These are phyloP conservation scores for Clonostachys sp. DNA, from an alignment of 2,329 filamentous ascomycete genomes.

Conservation along the genomic window DNA sequence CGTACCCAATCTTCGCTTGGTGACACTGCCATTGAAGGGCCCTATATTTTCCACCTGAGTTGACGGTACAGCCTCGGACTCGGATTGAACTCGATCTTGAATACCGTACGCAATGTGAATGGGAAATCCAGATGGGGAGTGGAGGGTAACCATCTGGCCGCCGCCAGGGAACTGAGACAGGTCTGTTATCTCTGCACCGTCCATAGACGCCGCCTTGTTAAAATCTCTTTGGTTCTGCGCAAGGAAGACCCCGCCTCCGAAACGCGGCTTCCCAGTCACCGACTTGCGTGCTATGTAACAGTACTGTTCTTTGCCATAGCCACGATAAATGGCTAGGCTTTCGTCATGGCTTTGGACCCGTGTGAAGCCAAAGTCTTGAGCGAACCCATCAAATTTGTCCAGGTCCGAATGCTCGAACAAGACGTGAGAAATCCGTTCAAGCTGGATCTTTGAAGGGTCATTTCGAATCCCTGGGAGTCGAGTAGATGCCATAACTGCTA, in stretches of 20 bases:
- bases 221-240: slow-evolving; percentile 16
- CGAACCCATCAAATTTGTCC: slow-evolving; percentile 13
- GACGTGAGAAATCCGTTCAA: slow-evolving; percentile 7
- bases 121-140: slow-evolving; percentile 21
- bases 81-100: slow-evolving; percentile 3
- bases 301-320: slow-evolving; percentile 45
- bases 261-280: slow-evolving; percentile 10
- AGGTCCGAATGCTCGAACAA: slow-evolving; percentile 16
- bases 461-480: slow-evolving; percentile 5
- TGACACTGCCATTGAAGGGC: slow-evolving; percentile 3
- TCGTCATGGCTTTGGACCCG: slow-evolving; percentile 12
- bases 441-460: slow-evolving; percentile 11
- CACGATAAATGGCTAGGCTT: slow-evolving; percentile 36
- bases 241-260: slow-evolving; percentile 18
- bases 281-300: slow-evolving; percentile 34
- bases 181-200: slow-evolving; percentile 1
- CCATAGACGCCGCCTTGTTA: slow-evolving; percentile 3
- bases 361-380: slow-evolving; percentile 18
- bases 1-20: slow-evolving; percentile 2
- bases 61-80: slow-evolving; percentile 5
- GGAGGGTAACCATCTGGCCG: slow-evolving; percentile 29
- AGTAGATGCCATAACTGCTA: too few relatives aligned
- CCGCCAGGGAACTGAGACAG: slow-evolving; percentile 13
- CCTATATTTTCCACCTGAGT: slow-evolving; percentile 1
- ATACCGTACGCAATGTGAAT: slow-evolving; percentile 15